These are phyloP conservation scores for Verticillium nubilum DNA, from an alignment of 2,329 filamentous ascomycete genomes.

Conservation along the genomic window DNA sequence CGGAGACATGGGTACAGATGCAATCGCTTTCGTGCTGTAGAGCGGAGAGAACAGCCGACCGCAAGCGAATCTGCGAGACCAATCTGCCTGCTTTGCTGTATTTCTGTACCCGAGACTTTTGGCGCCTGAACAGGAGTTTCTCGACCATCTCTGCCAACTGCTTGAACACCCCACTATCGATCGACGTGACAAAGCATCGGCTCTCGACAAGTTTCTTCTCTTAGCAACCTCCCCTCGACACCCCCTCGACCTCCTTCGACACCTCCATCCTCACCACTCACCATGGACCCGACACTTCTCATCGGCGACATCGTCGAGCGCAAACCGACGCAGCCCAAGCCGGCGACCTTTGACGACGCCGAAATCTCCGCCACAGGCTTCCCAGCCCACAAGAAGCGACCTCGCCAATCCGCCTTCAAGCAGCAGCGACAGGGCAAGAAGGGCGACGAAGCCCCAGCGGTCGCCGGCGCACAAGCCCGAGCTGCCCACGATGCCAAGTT, in stretches of 20 bases:
- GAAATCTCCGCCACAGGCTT: slow-evolving; percentile 64
- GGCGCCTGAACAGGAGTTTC: neutral
- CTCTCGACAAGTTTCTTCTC: neutral
- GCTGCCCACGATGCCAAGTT: slow-evolving; percentile 5
- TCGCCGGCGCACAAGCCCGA: slow-evolving; percentile 5
- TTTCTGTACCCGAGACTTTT: neutral
- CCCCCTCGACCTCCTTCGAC: neutral
- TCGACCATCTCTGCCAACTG: neutral
- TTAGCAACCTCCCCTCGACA: neutral
- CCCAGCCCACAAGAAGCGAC: slow-evolving; percentile 79
- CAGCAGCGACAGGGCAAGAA: slow-evolving; percentile 46
- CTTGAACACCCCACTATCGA: neutral
- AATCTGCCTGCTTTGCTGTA: neutral
- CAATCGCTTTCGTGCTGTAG: no score
- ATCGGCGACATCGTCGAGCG: slow-evolving; percentile 79
- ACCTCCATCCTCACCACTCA: neutral
- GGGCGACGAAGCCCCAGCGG: slow-evolving; percentile 17
- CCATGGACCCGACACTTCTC: slow-evolving; percentile 41
- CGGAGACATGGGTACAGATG: neutral
- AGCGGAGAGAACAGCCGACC: neutral
- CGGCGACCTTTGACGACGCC: slow-evolving; percentile 57
- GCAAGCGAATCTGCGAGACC: no score
- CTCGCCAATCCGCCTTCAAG: slow-evolving; percentile 72
- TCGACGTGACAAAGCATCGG: neutral
- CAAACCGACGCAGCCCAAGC: slow-evolving; percentile 49